phyloP scores from a whole-genome alignment of 352 stramenopile species.

The Phytopythium aichiense region DNA sequence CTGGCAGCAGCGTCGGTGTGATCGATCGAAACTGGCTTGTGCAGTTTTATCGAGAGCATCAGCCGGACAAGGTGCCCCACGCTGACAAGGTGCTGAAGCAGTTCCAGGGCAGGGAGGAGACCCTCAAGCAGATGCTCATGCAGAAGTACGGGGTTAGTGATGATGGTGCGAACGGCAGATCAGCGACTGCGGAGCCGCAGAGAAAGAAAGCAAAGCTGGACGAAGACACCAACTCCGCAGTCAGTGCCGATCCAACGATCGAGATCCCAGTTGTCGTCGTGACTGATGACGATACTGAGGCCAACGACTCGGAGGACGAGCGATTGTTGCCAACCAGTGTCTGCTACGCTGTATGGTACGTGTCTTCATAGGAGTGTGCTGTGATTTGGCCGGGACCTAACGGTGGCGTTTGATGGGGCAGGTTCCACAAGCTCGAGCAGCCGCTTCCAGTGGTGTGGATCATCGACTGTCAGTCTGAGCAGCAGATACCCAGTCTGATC shows the following conservation, averaged over 20 bases:
- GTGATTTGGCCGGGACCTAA: constrained; percentile 3
- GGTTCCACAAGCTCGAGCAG: neutral
- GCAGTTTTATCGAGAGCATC: constrained; percentile 47
- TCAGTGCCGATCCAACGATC: neutral
- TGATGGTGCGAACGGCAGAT: neutral
- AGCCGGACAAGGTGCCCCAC: constrained; percentile 45
- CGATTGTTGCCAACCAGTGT: neutral
- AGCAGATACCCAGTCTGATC: constrained; percentile 27
- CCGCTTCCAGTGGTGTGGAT: constrained; percentile 50
- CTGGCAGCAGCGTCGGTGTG: constrained; percentile 14
- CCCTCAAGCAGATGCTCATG: constrained; percentile 53
- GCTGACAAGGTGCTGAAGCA: constrained; percentile 51
- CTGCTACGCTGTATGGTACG: constrained; percentile 5
- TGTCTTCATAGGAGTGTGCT: neutral
- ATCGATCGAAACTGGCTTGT: constrained; percentile 47
- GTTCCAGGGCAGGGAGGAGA: constrained; percentile 60
- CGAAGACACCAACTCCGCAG: neutral
- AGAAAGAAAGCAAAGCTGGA: constrained; percentile 23
- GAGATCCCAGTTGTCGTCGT: neutral
- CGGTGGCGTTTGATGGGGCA: constrained; percentile 16
- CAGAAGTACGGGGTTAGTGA: constrained; percentile 35
- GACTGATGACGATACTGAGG: neutral
- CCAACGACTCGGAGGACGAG: constrained; percentile 10
- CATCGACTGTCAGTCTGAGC: constrained; percentile 34
- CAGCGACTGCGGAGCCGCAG: neutral